Base-by-base conservation (phyloP, 208 protist species). In the Trypanosoma lewisi region DNA sequence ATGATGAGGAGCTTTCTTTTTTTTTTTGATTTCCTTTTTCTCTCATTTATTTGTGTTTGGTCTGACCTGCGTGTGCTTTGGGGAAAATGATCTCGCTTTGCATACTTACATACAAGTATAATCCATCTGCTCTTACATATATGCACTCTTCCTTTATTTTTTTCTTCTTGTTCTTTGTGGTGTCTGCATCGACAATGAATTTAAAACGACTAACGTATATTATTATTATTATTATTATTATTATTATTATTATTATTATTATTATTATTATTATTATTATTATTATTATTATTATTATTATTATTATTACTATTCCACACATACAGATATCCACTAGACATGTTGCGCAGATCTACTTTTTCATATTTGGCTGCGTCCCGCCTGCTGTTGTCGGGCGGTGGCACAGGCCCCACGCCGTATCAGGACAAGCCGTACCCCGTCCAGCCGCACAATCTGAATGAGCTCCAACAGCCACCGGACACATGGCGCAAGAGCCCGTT, bases 361-460 rank as follows among this genome's bases (percentile, higher is more conserved):
- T 77, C 70, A 36, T 65, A 83, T 60, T 66, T 94, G 55, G 80
- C 76, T 56, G 79, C 83, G 42, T 86, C 76, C 49, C 84, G 84
- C 52, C 62, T 80, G 19, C 61, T 87, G 21, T 78, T 89, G 44
- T 83, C 70, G 55, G 83, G 80, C 37, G 68, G 63, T 21, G 72
- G 67, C 42, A 57, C 78, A 48, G 84, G 84, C 50, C 84, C 84
- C 41, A 87, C 75, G 14, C 78, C 82, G 12, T 94, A 90, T 72
- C 87, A 94, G 70, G 87, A 94, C 69, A 86, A 86, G 66, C 67
- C 77, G 37, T 94, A 91, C 77, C 84, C 87, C 30, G 75, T 91
- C 31, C 87, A 94, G 67, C 87, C 87, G 14, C 87, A 94, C 50
- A 66, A 81, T 47, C 76, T 94, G 50, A 83, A 84, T 64, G 80